Evolutionary conservation across 257 asterid genomes (phyloP).

Genomic region (Knoxia roxburghii): DNA sequence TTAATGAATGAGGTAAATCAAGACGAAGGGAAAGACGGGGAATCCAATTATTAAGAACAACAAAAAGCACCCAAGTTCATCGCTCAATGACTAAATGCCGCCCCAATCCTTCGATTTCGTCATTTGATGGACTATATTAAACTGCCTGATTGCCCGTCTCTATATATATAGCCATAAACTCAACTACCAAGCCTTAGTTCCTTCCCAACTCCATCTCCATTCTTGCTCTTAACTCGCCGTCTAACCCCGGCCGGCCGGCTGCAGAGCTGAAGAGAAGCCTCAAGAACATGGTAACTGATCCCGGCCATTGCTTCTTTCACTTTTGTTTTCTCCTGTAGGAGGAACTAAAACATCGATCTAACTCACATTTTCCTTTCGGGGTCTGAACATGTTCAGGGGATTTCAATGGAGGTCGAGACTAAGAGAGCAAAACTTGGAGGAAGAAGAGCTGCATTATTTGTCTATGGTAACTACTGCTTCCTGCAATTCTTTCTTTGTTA

Average conservation of each 20-base stretch:
- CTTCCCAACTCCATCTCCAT: slow-evolving; percentile 4
- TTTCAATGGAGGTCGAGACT: slow-evolving; percentile 22
- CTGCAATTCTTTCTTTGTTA: background rate
- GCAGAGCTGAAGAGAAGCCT: slow-evolving; percentile 2
- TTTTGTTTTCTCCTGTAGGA: background rate
- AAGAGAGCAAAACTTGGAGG: slow-evolving; percentile 43
- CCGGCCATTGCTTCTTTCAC: background rate
- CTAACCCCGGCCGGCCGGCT: background rate
- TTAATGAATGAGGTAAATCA: no score
- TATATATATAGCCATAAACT: slow-evolving; percentile 18
- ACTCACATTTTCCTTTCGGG: background rate
- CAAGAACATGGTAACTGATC: slow-evolving; percentile 16
- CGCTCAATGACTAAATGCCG: no score
- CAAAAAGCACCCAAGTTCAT: no score
- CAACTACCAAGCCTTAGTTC: background rate
- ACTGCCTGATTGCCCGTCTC: background rate
- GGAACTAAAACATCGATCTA: background rate
- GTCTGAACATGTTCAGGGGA: slow-evolving; percentile 28
- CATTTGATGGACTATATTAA: no score
- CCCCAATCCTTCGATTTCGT: no score
- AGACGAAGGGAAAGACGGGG: no score
- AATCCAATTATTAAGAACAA: no score
- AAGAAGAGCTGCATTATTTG: slow-evolving; percentile 41
- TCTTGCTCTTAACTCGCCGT: background rate
- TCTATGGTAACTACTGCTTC: slow-evolving; percentile 32